Percentiles rank a stretch among this genome's conserved stretches.
These are phyloP conservation scores for Solanum etuberosum DNA, from an alignment of 257 asterid species.

Conservation along the genomic window DNA sequence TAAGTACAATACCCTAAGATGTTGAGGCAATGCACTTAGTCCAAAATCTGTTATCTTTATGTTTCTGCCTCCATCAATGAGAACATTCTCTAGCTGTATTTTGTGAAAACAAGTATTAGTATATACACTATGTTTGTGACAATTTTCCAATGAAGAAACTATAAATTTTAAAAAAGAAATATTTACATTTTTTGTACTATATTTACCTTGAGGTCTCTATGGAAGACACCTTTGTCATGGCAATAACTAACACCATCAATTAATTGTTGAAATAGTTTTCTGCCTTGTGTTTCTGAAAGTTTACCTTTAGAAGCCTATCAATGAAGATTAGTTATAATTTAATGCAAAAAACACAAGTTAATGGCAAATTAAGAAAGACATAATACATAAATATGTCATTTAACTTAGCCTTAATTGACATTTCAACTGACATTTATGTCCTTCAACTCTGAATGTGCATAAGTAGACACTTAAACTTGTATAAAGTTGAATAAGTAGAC, in stretches of 20 bases:
- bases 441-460: no score
- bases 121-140: neutral
- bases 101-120: neutral
- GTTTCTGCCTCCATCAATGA: conserved; percentile 55
- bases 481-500: neutral
- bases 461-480: neutral
- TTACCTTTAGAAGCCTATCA: conserved; percentile 72
- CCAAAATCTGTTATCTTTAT: conserved; percentile 89
- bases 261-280: conserved; percentile 88
- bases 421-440: neutral
- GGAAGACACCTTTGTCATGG: conserved; percentile 83
- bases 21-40: conserved; percentile 96
- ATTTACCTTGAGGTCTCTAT: conserved; percentile 76
- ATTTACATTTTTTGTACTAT: neutral
- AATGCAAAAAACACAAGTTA: neutral
- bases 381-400: neutral
- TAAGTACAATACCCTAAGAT: conserved; percentile 53
- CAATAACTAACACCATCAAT: conserved; percentile 89
- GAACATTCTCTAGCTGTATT: conserved; percentile 85
- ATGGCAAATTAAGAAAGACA: neutral
- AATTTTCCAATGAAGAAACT: neutral
- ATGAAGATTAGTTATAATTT: neutral
- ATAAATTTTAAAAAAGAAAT: neutral
- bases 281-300: conserved; percentile 55
- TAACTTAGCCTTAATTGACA: neutral